Evolutionary conservation across 176 grass and related monocot genomes (phyloP), one percentile per base, ranked within the genome.

Genomic region (Avena eriantha): DNA sequence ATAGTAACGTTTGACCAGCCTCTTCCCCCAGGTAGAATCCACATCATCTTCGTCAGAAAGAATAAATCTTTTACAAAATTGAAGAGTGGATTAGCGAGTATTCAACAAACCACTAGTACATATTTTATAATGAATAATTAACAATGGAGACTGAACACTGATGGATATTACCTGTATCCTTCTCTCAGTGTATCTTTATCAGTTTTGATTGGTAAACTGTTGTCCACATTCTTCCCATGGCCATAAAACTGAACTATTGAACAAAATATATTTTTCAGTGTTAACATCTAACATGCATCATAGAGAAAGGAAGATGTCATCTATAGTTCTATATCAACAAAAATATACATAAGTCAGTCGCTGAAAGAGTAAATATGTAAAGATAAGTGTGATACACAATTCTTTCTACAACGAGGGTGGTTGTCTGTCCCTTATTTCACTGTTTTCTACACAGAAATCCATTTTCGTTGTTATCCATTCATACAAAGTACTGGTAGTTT

Each of bases 1-100:
- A 90, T 98, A 95, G 69, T 98, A 98, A 69, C 84, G 90, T 53
- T 98, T 95, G 34, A 98, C 93, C 36, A 95, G 91, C 82, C 90
- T 94, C 80, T 95, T 98, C 64, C 92, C 96, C 96, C 96, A 98
- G 41, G 88, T 95, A 49, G 96, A 98, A 67, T 93, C 90, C 87
- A 94, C 85, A 53, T 96, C 96, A 92, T 98, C 93, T 60, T 98
- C 93, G 61, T 94, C 92, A 43, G 93, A 94, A 83, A 98, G 70
- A 88, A 98, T 96, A 78, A 98, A 98, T 64, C 96, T 92, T 84
- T 76, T 71, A 78, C 31, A 74, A 2, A 2, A 80, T 47, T 22
- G 36, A 66, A 78, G 45, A 80, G 51, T 8, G 14, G 8, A 80
- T 29, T 76, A 50, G 75, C 8, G 15, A 84, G 64, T 69, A 56